Base-by-base conservation (phyloP, 306 rosid species). In the Medicago ruthenica region DNA sequence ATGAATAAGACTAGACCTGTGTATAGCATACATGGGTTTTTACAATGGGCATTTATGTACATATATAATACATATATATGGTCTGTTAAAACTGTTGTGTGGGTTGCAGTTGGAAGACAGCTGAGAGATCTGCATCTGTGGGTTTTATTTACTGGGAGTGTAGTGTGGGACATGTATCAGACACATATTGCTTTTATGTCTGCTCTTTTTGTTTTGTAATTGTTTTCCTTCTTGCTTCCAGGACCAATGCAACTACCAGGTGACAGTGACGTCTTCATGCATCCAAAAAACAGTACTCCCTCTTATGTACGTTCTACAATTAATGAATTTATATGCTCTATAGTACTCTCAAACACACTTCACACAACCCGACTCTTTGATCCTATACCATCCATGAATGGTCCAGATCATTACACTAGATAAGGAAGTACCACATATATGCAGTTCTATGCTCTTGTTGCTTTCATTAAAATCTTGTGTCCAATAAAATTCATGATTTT, bases 161-260 rank as follows among this genome's bases (percentile, higher is more conserved):
- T 82, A 70, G 74, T 70, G 58, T 82, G 77, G 68, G 84, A 84
- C 84, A 82, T 62, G 76, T 71, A 50, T 40, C 88, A 83, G 92
- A 76, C 90, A 75, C 66, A 76, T 79, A 8, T 83, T 66, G 80
- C 83, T 83, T 87, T 81, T 76, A 76, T 68, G 85, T 86, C 89
- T 78, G 79, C 80, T 63, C 80, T 34, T 70, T 76, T 82, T 87
- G 87, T 82, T 85, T 83, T 87, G 67, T 83, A 83, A 80, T 79
- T 79, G 78, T 82, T 73, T 82, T 72, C 64, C 73, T 40, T 85
- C 70, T 31, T 61, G 41, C 67, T 12, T 61, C 75, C 82, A 67
- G 76, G 59, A 78, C 55, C 89, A 73, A 75, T 82, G 86, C 91
- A 89, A 82, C 87, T 76, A 89, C 83, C 88, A 82, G 85, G 70